Evolutionary conservation across 371 early-diverging fungal genomes (phyloP).

Genomic region (Mortierella sp.): DNA sequence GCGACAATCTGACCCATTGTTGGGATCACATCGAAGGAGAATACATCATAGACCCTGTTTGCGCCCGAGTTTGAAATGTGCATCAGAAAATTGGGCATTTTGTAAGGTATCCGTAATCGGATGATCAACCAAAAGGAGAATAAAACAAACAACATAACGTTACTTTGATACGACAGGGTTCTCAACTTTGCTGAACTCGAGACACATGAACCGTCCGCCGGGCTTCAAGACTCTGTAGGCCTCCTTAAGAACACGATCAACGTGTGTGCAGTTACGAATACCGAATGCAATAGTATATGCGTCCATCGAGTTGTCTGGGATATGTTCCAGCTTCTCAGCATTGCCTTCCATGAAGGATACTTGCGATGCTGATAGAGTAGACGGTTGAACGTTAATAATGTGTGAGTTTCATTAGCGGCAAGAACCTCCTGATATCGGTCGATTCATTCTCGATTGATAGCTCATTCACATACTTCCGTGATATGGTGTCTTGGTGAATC

Average conservation of each 20-base stretch:
- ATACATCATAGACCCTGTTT: slow-evolving; percentile 86
- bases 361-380: slow-evolving; percentile 62
- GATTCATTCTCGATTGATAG: not conserved
- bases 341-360: slow-evolving; percentile 86
- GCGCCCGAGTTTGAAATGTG: not conserved
- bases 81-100: not conserved
- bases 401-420: not conserved
- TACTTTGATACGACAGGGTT: slow-evolving; percentile 88
- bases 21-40: slow-evolving; percentile 96
- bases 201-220: slow-evolving; percentile 94
- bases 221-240: slow-evolving; percentile 95
- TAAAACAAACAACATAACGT: slow-evolving; percentile 31
- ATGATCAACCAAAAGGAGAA: not conserved
- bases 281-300: slow-evolving; percentile 97
- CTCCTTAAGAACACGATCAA: slow-evolving; percentile 90
- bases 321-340: slow-evolving; percentile 85
- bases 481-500: slow-evolving; percentile 75
- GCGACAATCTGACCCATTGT: slow-evolving; percentile 90
- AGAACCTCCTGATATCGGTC: not conserved
- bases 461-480: slow-evolving; percentile 63
- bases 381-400: not conserved
- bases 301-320: slow-evolving; percentile 87
- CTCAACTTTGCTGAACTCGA: slow-evolving; percentile 94
- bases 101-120: not conserved
- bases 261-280: slow-evolving; percentile 95